Evolutionary conservation across 2,329 filamentous ascomycete species (phyloP), one percentile per base, ranked within the genome.

Genomic region (Didymella segeticola): DNA sequence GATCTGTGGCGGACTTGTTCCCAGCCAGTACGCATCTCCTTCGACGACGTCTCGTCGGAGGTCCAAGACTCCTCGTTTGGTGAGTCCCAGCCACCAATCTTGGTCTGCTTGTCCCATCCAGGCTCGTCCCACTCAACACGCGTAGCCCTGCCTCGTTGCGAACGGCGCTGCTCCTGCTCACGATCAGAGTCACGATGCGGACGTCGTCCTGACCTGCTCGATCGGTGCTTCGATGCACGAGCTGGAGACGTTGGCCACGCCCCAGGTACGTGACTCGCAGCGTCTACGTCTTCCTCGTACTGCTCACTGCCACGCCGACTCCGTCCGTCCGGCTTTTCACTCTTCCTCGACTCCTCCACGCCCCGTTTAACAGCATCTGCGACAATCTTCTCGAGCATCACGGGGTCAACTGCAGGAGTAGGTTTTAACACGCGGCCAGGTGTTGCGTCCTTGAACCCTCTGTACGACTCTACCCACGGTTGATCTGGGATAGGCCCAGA

Each of bases 171-270:
- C 9, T 45, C 46, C 46, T 53, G 57, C 4, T 11, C 52, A 14
- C 3, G 12, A 23, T 48, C 33, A 15, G 9, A 2, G 9, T 47
- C 9, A 11, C 6, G 29, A 1, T 36, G 33, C 4, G 34, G 30
- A 5, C 34, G 34, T 7, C 14, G 2, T 3, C 30, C 19, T 25
- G 27, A 29, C 10, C 27, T 43, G 2, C 29, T 37, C 14, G 48
- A 42, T 17, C 23, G 43, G 23, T 29, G 30, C 11, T 36, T 22
- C 10, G 31, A 22, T 12, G 12, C n/a, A 27, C 19, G 27, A 10
- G 51, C 53, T 3, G 62, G 62, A 12, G 66, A 64, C 5, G 41
- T 37, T 4, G 64, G 67, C 68, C 68, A 70, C 22, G 63, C 65
- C 5, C 66, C 68, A 20, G 67, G 68, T 14, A 57, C 47, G 0